phyloP scores from a whole-genome alignment of 1,284 basidiomycete species.

The Jaminaea rosea region DNA sequence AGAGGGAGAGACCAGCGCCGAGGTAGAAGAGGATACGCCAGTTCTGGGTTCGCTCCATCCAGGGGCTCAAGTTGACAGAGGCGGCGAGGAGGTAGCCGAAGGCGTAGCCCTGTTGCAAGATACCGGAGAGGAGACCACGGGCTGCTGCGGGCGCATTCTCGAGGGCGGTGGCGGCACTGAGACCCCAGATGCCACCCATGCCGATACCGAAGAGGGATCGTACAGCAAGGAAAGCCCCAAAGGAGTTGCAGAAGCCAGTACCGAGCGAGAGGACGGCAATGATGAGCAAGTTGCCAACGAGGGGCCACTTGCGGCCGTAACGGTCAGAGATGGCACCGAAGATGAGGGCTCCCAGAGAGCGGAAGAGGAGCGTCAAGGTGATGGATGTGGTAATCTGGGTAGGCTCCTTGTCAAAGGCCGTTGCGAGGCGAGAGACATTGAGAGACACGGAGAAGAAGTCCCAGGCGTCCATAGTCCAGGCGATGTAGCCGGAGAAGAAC shows the following conservation, averaged over 20 bases:
- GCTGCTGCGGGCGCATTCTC: slow-evolving; percentile 80
- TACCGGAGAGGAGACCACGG: slow-evolving; percentile 74
- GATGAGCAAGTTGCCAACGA: slow-evolving; percentile 59
- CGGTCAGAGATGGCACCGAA: slow-evolving; percentile 56
- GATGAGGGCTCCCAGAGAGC: slow-evolving; percentile 73
- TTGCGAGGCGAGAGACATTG: slow-evolving; percentile 18
- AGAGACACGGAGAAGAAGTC: slow-evolving; percentile 44
- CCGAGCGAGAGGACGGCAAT: slow-evolving; percentile 62
- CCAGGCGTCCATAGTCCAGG: slow-evolving; percentile 40
- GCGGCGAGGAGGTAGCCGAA: slow-evolving; percentile 53
- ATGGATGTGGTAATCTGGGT: slow-evolving; percentile 55
- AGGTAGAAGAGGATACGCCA: slow-evolving; percentile 53
- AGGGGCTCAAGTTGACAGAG: slow-evolving; percentile 60
- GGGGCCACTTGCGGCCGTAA: slow-evolving; percentile 85
- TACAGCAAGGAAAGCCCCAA: slow-evolving; percentile 51
- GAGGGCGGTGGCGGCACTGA: slow-evolving; percentile 56
- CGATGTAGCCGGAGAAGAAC: slow-evolving; percentile 38
- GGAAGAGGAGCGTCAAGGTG: slow-evolving; percentile 83
- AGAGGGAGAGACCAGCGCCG: slow-evolving; percentile 58
- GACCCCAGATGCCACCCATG: slow-evolving; percentile 54
- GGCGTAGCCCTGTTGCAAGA: slow-evolving; percentile 75
- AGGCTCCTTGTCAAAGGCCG: slow-evolving; percentile 11
- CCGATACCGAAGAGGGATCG: slow-evolving; percentile 52
- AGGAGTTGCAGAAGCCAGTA: slow-evolving; percentile 52
- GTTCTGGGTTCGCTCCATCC: slow-evolving; percentile 47